Percentiles rank a stretch among this genome's conserved stretches.
Evolutionary conservation across 208 protist genomes (phyloP).

Genomic region (Leishmania guyanensis): DNA sequence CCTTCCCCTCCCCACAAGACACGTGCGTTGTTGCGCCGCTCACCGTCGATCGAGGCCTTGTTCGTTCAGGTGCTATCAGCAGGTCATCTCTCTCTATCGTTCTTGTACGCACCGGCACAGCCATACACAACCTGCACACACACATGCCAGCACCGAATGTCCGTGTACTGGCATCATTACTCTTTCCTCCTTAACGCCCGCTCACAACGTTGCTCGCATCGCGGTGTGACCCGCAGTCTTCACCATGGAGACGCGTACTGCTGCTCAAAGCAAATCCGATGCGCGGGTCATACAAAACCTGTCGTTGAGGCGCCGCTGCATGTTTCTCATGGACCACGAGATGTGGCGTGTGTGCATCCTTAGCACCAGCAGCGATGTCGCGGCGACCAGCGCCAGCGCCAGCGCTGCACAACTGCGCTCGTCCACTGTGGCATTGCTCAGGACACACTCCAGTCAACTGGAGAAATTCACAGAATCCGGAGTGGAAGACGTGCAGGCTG

Average conservation of each 20-base stretch:
- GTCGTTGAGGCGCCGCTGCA: slow-evolving; percentile 61
- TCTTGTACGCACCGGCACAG: background rate
- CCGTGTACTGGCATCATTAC: background rate
- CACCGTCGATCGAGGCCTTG: background rate
- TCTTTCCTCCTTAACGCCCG: background rate
- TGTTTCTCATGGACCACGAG: slow-evolving; percentile 62
- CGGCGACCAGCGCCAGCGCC: background rate
- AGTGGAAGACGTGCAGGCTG: background rate
- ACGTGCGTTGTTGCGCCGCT: background rate
- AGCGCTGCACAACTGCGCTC: slow-evolving; percentile 1
- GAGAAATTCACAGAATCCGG: background rate
- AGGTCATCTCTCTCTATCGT: background rate
- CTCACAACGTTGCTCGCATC: background rate
- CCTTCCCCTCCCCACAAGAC: background rate
- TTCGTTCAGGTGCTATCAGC: background rate
- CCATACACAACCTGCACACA: background rate
- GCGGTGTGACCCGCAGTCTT: too few species aligned
- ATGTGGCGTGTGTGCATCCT: slow-evolving; percentile 29
- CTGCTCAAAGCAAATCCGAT: slow-evolving; percentile 3
- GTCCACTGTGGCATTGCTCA: slow-evolving; percentile 9
- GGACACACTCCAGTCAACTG: background rate
- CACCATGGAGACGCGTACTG: slow-evolving; percentile 1
- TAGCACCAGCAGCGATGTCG: background rate
- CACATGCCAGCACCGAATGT: background rate
- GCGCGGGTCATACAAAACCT: slow-evolving; percentile 43